Evolutionary conservation across 192 early-diverging fungal genomes (phyloP), one percentile per base, ranked within the genome.

Genomic region (Coemansia javaensis): DNA sequence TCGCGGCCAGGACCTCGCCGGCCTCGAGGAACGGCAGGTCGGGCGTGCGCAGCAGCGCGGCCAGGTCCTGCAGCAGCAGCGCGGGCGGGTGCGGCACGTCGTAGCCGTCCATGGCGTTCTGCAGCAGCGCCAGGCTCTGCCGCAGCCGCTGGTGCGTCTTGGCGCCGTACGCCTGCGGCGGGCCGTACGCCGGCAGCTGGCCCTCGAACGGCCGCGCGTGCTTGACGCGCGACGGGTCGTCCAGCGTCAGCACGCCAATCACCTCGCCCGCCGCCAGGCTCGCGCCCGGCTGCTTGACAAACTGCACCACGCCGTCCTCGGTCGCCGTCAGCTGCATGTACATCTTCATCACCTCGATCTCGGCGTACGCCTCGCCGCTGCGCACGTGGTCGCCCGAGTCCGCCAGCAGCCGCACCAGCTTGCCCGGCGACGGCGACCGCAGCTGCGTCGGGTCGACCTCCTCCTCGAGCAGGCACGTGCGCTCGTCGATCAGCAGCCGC

Each of bases 341-440:
- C 96, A 99, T 99, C 79, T 99, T 99, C 96, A 99, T 99, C 37
- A 95, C 92, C 80, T 99, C 96, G 64, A 99, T 97, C 62, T 99
- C 96, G 32, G 96, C 96, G 74, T 89, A 97, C 3, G 91, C 89
- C 52, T 97, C 86, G 35, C 91, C 90, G 24, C 82, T 60, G 20
- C 84, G 82, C 47, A 99, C 81, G 53, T 97, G 96, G 49, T 82
- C 84, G 35, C 94, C 94, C 32, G 91, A 90, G 24, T 96, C 90
- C n/a, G 94, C 81, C 34, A 99, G 69, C 61, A 87, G 89, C 15
- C 93, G 82, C 22, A 96, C 90, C 50, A 99, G 85, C 73, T 99
- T 99, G 32, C 96, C 96, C 2, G 96, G 93, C 23, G 92, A 95
- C 35, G 93, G 94, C 25, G 87, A 89, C 24, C 96, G 82, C 38